phyloP scores from a whole-genome alignment of 495 filamentous ascomycete species.

The Penicillium herquei region DNA sequence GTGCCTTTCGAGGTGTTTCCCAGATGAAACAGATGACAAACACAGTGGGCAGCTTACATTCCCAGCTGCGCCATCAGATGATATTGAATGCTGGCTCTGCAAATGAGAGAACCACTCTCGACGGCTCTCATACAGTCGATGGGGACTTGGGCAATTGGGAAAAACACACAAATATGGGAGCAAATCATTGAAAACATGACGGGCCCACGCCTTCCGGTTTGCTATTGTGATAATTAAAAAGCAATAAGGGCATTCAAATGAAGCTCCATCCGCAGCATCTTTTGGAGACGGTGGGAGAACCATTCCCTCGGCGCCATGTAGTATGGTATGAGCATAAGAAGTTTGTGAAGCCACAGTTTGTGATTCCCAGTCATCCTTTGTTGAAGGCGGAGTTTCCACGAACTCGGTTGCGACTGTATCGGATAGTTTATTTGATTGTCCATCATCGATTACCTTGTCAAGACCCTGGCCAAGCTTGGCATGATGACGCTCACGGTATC shows the following conservation, averaged over 20 bases:
- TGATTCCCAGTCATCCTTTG: too few relatives aligned
- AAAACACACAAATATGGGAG: not conserved
- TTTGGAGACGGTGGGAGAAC: not conserved
- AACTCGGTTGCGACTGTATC: not conserved
- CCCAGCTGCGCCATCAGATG: not conserved
- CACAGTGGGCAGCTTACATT: not conserved
- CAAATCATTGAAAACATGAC: not conserved
- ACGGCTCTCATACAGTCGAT: conserved; percentile 8
- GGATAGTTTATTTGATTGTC: not conserved
- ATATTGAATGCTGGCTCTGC: not conserved
- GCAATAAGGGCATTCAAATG: not conserved
- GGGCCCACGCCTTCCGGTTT: too few relatives aligned
- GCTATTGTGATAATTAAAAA: not conserved
- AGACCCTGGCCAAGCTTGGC: not conserved
- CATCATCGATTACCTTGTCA: not conserved
- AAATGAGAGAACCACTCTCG: not conserved
- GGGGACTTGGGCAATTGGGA: not conserved
- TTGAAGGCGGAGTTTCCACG: not conserved
- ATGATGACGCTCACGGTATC: not conserved
- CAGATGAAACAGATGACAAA: not conserved
- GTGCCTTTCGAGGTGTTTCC: not conserved
- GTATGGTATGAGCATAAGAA: not conserved
- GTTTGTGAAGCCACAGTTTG: not conserved
- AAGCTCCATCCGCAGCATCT: not conserved
- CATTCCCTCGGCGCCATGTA: not conserved